Conservation (phyloP, 345 rosid species). For the Lepidium sativum region DNA sequence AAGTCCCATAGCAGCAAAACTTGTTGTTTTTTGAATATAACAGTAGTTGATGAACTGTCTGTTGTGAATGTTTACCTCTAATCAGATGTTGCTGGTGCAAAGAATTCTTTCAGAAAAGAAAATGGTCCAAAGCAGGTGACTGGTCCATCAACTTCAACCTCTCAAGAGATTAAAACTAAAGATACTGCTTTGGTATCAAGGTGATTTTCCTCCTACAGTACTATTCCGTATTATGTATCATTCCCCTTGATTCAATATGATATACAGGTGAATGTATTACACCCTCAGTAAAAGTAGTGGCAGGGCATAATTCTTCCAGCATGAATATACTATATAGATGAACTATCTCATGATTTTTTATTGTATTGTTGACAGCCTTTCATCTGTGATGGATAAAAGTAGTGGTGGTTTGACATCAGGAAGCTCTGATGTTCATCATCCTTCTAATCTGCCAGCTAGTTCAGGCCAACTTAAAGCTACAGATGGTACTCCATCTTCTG, state of each 20-base stretch:
- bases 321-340: not conserved
- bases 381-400: conserved; percentile 37
- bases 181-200: conserved; percentile 37
- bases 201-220: conserved; percentile 27
- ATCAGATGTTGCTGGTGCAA: conserved; percentile 62
- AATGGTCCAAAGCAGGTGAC: conserved; percentile 47
- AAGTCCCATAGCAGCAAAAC: not conserved
- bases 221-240: too few relatives aligned
- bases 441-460: conserved; percentile 25
- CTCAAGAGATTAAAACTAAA: conserved; percentile 38
- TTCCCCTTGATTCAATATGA: not conserved
- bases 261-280: not conserved
- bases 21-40: not conserved
- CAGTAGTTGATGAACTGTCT: conserved; percentile 15
- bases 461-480: conserved; percentile 35
- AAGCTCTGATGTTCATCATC: conserved; percentile 20
- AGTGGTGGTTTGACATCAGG: conserved; percentile 38
- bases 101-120: conserved; percentile 44
- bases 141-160: conserved; percentile 34
- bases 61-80: conserved; percentile 22
- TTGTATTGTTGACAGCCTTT: conserved; percentile 34
- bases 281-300: not conserved
- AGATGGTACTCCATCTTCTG: conserved; percentile 25
- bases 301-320: not conserved
- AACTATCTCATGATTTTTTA: conserved; percentile 9